These are phyloP conservation scores for Allantophomopsis cytisporea DNA, from an alignment of 2,329 filamentous ascomycete species.

Conservation along the genomic window DNA sequence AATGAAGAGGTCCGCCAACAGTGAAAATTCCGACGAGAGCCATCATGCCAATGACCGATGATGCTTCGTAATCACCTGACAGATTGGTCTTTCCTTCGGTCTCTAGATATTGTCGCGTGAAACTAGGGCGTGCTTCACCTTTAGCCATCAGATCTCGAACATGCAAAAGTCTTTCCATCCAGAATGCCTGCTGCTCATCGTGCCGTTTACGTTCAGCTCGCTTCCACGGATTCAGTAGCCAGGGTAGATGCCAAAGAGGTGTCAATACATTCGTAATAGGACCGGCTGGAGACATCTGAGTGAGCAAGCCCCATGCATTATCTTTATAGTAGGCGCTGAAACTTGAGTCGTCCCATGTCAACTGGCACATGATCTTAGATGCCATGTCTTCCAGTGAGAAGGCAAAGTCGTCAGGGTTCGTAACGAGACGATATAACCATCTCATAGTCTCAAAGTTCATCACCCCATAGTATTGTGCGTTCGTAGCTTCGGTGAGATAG, in stretches of 20 bases:
- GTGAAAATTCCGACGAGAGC: too few relatives aligned
- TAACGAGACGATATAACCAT: conserved; percentile 23
- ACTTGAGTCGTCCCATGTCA: conserved; percentile 27
- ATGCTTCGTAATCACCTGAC: too few relatives aligned
- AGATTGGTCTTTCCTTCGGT: conserved; percentile 11
- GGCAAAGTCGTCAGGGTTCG: conserved; percentile 22
- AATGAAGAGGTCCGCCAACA: too few relatives aligned
- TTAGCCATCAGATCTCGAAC: conserved; percentile 23
- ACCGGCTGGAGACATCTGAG: background rate
- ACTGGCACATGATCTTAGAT: conserved; percentile 24
- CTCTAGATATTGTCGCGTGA: conserved; percentile 24
- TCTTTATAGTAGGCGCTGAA: conserved; percentile 23
- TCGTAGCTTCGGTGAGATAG: conserved; percentile 23
- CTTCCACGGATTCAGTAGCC: conserved; percentile 26
- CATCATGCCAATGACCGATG: too few relatives aligned
- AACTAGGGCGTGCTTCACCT: conserved; percentile 22
- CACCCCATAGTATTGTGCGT: conserved; percentile 23
- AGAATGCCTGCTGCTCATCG: conserved; percentile 14
- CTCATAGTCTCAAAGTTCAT: conserved; percentile 20
- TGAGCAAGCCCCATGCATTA: conserved; percentile 17
- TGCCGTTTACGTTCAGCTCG: conserved; percentile 25
- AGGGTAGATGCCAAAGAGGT: conserved; percentile 25
- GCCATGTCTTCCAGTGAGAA: conserved; percentile 32
- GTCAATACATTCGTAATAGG: conserved; percentile 28
- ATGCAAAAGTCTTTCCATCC: conserved; percentile 17